phyloP scores from a whole-genome alignment of 1,284 basidiomycete species.

The Lentinus polychrous region DNA sequence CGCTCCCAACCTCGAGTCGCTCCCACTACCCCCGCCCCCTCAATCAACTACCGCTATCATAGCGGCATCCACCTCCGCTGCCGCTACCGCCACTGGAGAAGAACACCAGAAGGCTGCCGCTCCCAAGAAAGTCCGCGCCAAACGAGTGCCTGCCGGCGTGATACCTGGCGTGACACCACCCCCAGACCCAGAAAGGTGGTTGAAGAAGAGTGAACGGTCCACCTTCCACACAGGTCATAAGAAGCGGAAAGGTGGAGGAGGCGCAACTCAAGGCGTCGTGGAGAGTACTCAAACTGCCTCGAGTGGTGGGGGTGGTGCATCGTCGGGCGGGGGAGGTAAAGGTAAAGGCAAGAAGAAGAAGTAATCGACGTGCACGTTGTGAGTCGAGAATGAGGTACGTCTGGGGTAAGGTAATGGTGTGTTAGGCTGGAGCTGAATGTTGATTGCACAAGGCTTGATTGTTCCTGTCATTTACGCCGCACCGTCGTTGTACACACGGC shows the following conservation, averaged over 20 bases:
- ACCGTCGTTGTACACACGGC: too few species aligned
- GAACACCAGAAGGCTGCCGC: slow-evolving; percentile 2
- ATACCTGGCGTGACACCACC: slow-evolving; percentile 68
- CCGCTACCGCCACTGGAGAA: slow-evolving; percentile 15
- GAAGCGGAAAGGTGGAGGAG: slow-evolving; percentile 46
- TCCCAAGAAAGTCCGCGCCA: slow-evolving; percentile 50
- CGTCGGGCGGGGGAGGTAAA: slow-evolving; percentile 27
- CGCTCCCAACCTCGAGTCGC: slow-evolving; percentile 48
- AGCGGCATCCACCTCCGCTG: slow-evolving; percentile 22
- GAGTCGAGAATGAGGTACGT: too few species aligned
- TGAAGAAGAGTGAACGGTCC: slow-evolving; percentile 73
- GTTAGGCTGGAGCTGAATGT: too few species aligned
- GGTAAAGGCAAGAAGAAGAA: slow-evolving; percentile 49
- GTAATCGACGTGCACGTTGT: slow-evolving; percentile 19
- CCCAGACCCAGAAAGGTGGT: slow-evolving; percentile 76
- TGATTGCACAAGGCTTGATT: too few species aligned
- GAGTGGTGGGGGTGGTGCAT: slow-evolving; percentile 22
- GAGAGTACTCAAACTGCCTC: slow-evolving; percentile 24
- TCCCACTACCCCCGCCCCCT: slow-evolving; percentile 42
- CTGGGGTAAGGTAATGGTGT: too few species aligned
- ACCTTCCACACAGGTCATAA: slow-evolving; percentile 43
- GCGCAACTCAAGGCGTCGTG: slow-evolving; percentile 58
- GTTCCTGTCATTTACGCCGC: too few species aligned
- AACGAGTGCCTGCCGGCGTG: slow-evolving; percentile 65
- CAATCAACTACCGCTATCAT: slow-evolving; percentile 30